Percentiles rank a stretch among this genome's conserved stretches.
Evolutionary conservation across 1,284 basidiomycete species (phyloP).

Genomic region (Coniferiporia sulphurascens): DNA sequence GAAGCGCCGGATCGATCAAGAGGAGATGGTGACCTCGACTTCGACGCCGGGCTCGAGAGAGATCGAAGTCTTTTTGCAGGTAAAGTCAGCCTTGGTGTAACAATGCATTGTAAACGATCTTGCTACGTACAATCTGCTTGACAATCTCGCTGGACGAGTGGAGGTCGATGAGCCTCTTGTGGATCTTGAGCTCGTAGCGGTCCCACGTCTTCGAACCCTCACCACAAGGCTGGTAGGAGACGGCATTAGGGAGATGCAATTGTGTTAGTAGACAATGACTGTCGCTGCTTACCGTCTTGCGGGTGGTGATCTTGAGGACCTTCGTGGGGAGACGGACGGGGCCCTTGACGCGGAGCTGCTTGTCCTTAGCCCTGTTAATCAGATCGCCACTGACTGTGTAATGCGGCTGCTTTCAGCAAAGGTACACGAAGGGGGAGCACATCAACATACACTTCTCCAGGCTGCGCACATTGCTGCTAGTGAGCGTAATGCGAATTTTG

Average conservation of each 20-base stretch:
- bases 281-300: conserved; percentile 77
- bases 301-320: conserved; percentile 97
- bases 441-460: conserved; percentile 87
- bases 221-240: conserved; percentile 83
- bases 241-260: background rate
- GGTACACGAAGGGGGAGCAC: background rate
- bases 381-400: conserved; percentile 86
- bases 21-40: conserved; percentile 98
- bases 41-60: conserved; percentile 99
- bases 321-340: conserved; percentile 99
- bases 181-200: conserved; percentile 98
- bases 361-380: conserved; percentile 99
- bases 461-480: conserved; percentile 96
- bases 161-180: conserved; percentile 99
- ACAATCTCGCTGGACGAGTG: conserved; percentile 99
- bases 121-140: conserved; percentile 90
- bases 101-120: background rate
- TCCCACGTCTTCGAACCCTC: conserved; percentile 99
- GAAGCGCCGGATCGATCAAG: conserved; percentile 25
- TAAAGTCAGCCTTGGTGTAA: background rate
- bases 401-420: background rate
- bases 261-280: background rate
- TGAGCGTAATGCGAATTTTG: conserved; percentile 99
- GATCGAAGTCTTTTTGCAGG: conserved; percentile 78
- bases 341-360: conserved; percentile 98